Conservation (phyloP, 1,284 basidiomycete species). For the Cystobasidium sp. region DNA sequence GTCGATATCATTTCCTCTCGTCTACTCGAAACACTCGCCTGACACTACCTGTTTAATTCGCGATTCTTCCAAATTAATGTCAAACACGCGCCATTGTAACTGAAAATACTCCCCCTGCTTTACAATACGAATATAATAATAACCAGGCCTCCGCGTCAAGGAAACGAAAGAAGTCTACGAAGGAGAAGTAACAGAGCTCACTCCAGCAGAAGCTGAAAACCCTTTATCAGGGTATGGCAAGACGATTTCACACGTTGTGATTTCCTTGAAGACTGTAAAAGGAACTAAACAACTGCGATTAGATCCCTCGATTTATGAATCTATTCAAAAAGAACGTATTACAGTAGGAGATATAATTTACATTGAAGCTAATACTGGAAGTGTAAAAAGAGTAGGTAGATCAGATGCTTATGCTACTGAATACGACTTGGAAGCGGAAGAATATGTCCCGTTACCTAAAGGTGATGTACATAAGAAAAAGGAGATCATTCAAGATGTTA, state of each 20-base stretch:
- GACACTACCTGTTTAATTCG: too few species aligned
- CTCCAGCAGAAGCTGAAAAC: conserved; percentile 93
- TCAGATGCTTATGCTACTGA: conserved; percentile 99
- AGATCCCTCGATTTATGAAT: conserved; percentile 95
- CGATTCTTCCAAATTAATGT: too few species aligned
- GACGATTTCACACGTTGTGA: conserved; percentile 94
- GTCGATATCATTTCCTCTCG: neutral
- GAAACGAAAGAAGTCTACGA: conserved; percentile 99
- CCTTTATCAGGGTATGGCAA: conserved; percentile 96
- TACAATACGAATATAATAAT: neutral
- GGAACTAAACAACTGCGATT: conserved; percentile 97
- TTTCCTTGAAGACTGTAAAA: conserved; percentile 95
- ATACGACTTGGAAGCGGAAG: conserved; percentile 96
- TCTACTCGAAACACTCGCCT: neutral
- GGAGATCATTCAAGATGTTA: conserved; percentile 96
- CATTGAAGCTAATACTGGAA: conserved; percentile 90
- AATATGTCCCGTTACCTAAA: conserved; percentile 96
- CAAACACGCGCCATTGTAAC: too few species aligned
- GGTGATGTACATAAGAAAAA: conserved; percentile 98
- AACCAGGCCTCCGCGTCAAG: conserved; percentile 85
- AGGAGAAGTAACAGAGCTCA: conserved; percentile 96
- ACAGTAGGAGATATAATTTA: conserved; percentile 97
- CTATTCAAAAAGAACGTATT: conserved; percentile 96
- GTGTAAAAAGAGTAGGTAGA: conserved; percentile 95
- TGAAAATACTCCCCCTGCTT: too few species aligned